A percentile compares a stretch with the other conserved stretches of the same genome.
phyloP scores from a whole-genome alignment of 2,329 filamentous ascomycete species.

The Colletotrichum acutatum region DNA sequence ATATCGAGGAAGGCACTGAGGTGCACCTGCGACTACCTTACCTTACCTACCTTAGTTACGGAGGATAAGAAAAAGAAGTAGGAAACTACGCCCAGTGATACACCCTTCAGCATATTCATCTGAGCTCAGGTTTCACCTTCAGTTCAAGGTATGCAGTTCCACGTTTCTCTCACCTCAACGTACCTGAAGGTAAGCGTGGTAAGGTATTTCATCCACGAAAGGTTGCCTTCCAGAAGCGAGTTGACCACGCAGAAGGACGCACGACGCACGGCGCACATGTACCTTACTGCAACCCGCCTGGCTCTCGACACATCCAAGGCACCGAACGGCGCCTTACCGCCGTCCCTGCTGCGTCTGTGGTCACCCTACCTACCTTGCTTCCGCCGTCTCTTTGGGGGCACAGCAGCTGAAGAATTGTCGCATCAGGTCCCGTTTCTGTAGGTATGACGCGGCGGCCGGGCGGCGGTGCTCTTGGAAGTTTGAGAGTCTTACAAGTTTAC shows the following conservation, averaged over 20 bases:
- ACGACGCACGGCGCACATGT: not conserved
- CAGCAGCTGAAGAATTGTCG: constrained; percentile 4
- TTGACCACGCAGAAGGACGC: not conserved
- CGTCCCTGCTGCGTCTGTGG: constrained; percentile 25
- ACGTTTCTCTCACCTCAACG: not conserved
- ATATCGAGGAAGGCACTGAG: not conserved
- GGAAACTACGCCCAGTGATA: not conserved
- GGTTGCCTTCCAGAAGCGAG: not conserved
- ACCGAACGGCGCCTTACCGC: not conserved
- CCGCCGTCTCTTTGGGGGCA: not conserved
- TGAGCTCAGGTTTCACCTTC: not conserved
- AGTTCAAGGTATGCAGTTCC: not conserved
- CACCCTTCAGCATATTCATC: not conserved
- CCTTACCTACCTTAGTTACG: too few relatives aligned
- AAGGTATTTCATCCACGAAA: not conserved
- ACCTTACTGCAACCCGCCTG: not conserved
- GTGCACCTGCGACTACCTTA: too few relatives aligned
- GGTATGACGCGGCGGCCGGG: constrained; percentile 3
- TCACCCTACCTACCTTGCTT: not conserved
- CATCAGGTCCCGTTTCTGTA: constrained; percentile 21
- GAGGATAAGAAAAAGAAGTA: too few relatives aligned
- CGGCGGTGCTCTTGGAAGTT: constrained; percentile 14
- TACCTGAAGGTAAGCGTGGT: too few relatives aligned
- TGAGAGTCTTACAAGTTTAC: not conserved
- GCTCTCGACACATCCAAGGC: not conserved